A percentile compares a stretch with the other conserved stretches of the same genome.
Conservation (phyloP, 169 alveolate species). For the Cryptosporidium xiaoi region DNA sequence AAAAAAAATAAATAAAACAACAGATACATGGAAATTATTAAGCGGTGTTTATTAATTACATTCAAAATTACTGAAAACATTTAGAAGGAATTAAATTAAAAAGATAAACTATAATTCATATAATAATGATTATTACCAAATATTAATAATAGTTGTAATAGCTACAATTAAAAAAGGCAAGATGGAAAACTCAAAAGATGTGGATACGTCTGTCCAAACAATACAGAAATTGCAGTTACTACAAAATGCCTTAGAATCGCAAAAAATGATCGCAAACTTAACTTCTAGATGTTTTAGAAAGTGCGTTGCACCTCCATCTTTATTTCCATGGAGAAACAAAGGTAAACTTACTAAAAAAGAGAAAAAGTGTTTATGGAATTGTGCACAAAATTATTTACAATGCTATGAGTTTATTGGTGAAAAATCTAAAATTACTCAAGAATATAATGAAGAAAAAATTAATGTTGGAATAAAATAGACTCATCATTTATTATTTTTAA, state of each 20-base stretch:
- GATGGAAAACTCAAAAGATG: constrained; percentile 15
- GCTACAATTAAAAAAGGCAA: too few relatives aligned
- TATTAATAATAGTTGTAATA: too few relatives aligned
- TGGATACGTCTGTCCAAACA: constrained; percentile 22
- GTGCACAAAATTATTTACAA: constrained; percentile 74
- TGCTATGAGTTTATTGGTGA: constrained; percentile 47
- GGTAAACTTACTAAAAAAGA: constrained; percentile 67
- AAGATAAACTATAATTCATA: too few relatives aligned
- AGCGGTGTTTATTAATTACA: not conserved
- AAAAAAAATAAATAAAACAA: too few relatives aligned
- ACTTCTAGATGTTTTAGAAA: constrained; percentile 68
- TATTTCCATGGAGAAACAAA: too few relatives aligned
- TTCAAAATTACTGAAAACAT: too few relatives aligned
- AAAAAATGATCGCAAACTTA: constrained; percentile 65
- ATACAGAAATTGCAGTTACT: constrained; percentile 58
- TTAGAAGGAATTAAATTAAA: too few relatives aligned
- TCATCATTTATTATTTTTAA: too few relatives aligned
- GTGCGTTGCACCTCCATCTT: constrained; percentile 11
- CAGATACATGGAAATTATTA: not conserved
- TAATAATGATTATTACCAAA: too few relatives aligned
- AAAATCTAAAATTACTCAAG: not conserved
- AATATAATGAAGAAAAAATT: not conserved
- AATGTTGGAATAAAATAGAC: too few relatives aligned
- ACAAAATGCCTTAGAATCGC: constrained; percentile 66
- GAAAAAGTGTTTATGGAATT: constrained; percentile 71